Evolutionary conservation across 2,329 filamentous ascomycete species (phyloP).

Genomic region (Monosporascus ibericus): DNA sequence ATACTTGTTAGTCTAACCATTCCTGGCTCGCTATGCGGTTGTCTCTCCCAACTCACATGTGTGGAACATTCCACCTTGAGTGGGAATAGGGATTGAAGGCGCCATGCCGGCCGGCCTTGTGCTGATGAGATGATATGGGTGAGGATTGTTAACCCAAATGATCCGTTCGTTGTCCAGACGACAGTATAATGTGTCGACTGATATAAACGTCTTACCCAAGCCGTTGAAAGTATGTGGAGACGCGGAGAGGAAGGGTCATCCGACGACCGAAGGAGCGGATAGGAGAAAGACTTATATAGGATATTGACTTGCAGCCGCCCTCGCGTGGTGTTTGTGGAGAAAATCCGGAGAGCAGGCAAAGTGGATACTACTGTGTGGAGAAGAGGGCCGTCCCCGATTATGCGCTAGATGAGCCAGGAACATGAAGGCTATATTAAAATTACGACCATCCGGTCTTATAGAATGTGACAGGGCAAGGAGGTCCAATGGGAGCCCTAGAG

Average conservation of each 20-base stretch:
- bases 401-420: constrained; percentile 20
- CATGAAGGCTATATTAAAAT: constrained; percentile 18
- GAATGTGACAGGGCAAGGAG: constrained; percentile 17
- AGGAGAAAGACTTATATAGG: constrained; percentile 34
- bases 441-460: constrained; percentile 14
- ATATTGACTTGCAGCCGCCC: constrained; percentile 27
- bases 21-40: background rate
- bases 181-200: background rate
- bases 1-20: constrained; percentile 7
- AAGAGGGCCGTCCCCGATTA: constrained; percentile 10
- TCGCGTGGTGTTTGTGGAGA: constrained; percentile 27
- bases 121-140: constrained; percentile 2
- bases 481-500: constrained; percentile 13
- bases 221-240: constrained; percentile 13
- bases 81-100: constrained; percentile 40
- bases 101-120: constrained; percentile 28
- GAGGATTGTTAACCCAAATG: constrained; percentile 1
- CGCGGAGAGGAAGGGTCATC: constrained; percentile 20
- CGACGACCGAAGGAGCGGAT: constrained; percentile 27
- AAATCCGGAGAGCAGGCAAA: constrained; percentile 27
- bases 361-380: constrained; percentile 22
- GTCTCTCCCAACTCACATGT: constrained; percentile 28
- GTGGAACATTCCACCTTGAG: constrained; percentile 47
- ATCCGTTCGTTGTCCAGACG: background rate
- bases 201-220: constrained; percentile 4